These are phyloP conservation scores for Fusarium foetens DNA, from an alignment of 2,329 filamentous ascomycete species.

Conservation along the genomic window DNA sequence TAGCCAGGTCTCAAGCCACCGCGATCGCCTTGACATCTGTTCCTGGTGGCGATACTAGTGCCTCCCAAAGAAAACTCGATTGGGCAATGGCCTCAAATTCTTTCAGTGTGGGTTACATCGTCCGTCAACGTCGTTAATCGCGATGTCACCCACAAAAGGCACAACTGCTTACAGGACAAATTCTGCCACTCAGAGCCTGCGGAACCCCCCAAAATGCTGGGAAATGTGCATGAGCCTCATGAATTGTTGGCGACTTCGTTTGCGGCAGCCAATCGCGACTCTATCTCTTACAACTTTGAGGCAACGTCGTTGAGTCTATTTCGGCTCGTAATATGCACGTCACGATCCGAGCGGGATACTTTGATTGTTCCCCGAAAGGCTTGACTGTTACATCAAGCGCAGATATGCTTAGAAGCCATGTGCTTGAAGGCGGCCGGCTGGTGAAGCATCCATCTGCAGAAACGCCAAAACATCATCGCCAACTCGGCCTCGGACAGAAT, in stretches of 20 bases:
- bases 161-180: slow-evolving; percentile 1
- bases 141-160: slow-evolving; percentile 30
- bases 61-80: slow-evolving; percentile 2
- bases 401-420: slow-evolving; percentile 12
- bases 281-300: not conserved
- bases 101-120: slow-evolving; percentile 36
- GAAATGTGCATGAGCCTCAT: slow-evolving; percentile 31
- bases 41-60: slow-evolving; percentile 33
- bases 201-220: slow-evolving; percentile 11
- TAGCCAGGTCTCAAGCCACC: slow-evolving; percentile 13
- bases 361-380: slow-evolving; percentile 22
- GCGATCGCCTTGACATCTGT: slow-evolving; percentile 18
- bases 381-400: slow-evolving; percentile 12
- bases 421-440: slow-evolving; percentile 9
- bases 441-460: not conserved
- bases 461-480: not conserved
- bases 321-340: slow-evolving; percentile 31
- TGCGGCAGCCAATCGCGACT: slow-evolving; percentile 2
- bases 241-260: slow-evolving; percentile 14
- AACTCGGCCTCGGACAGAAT: not conserved
- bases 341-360: slow-evolving; percentile 19
- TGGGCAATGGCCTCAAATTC: slow-evolving; percentile 27
- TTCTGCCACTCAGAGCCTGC: not conserved
- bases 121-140: slow-evolving; percentile 1
- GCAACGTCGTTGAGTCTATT: not conserved